Conservation (phyloP, 352 stramenopile genomes). For the Phytophthora citricola region DNA sequence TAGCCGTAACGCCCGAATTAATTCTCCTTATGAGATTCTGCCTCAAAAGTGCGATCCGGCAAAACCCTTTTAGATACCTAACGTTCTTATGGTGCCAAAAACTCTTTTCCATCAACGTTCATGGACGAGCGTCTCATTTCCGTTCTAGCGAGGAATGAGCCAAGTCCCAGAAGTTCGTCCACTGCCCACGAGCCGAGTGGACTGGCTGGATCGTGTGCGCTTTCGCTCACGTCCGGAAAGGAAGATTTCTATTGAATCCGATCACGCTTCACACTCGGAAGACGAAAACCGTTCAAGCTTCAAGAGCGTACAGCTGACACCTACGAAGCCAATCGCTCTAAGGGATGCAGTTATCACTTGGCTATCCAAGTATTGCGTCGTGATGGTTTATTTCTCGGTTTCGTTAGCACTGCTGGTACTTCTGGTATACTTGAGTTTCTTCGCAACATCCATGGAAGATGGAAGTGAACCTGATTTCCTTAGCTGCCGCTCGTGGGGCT, state of each 20-base stretch:
- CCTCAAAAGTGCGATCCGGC: constrained; percentile 16
- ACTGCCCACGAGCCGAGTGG: not conserved
- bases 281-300: constrained; percentile 8
- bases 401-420: constrained; percentile 53
- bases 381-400: constrained; percentile 55
- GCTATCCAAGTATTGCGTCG: constrained; percentile 40
- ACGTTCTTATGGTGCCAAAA: constrained; percentile 7
- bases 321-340: not conserved
- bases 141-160: constrained; percentile 5
- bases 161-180: constrained; percentile 16
- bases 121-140: constrained; percentile 5
- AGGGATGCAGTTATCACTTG: constrained; percentile 21
- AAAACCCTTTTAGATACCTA: constrained; percentile 21
- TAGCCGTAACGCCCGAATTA: constrained; percentile 32
- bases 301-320: constrained; percentile 1
- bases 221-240: constrained; percentile 19
- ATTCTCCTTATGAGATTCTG: constrained; percentile 26
- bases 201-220: constrained; percentile 7
- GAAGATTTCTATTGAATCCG: constrained; percentile 13
- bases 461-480: constrained; percentile 61
- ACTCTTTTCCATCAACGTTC: not conserved
- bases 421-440: constrained; percentile 82
- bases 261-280: constrained; percentile 10
- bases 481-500: constrained; percentile 74
- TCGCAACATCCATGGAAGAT: constrained; percentile 65